Evolutionary conservation across 208 protist species (phyloP).

Genomic region (Angomonas deanei): DNA sequence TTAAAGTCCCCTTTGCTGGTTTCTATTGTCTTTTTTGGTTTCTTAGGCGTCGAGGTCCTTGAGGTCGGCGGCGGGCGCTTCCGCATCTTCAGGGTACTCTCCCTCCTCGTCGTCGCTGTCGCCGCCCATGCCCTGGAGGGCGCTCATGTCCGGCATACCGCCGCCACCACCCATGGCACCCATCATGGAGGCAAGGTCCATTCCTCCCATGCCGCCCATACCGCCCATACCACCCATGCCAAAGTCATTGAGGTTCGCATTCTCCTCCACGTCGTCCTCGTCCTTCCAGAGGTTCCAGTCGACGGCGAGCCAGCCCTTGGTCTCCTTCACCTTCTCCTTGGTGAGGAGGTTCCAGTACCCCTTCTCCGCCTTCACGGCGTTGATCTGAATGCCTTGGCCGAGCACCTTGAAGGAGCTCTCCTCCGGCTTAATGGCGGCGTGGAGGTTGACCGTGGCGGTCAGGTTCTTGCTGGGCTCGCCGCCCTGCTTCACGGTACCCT

Average conservation of each 20-base stretch:
- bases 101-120: slow-evolving; percentile 15
- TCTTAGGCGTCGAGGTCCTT: slow-evolving; percentile 15
- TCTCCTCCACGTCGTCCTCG: slow-evolving; percentile 81
- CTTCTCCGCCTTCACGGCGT: slow-evolving; percentile 82
- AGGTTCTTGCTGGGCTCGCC: slow-evolving; percentile 50
- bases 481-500: slow-evolving; percentile 60
- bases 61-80: slow-evolving; percentile 21
- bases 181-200: slow-evolving; percentile 30
- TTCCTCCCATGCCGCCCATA: slow-evolving; percentile 53
- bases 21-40: neutral
- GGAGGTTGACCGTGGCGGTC: slow-evolving; percentile 61
- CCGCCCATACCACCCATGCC: slow-evolving; percentile 75
- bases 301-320: slow-evolving; percentile 78
- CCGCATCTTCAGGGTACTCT: slow-evolving; percentile 51
- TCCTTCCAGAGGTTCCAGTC: slow-evolving; percentile 93
- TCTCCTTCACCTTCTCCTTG: slow-evolving; percentile 56
- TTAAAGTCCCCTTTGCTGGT: no score
- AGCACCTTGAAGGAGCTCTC: slow-evolving; percentile 84
- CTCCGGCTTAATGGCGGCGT: slow-evolving; percentile 77
- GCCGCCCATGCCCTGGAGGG: slow-evolving; percentile 44
- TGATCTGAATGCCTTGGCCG: slow-evolving; percentile 81
- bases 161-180: slow-evolving; percentile 20
- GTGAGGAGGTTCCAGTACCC: slow-evolving; percentile 86
- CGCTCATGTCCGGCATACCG: slow-evolving; percentile 39
- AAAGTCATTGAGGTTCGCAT: slow-evolving; percentile 52